These are phyloP conservation scores for Neonectria coccinea DNA, from an alignment of 2,329 filamentous ascomycete genomes.

Conservation along the genomic window DNA sequence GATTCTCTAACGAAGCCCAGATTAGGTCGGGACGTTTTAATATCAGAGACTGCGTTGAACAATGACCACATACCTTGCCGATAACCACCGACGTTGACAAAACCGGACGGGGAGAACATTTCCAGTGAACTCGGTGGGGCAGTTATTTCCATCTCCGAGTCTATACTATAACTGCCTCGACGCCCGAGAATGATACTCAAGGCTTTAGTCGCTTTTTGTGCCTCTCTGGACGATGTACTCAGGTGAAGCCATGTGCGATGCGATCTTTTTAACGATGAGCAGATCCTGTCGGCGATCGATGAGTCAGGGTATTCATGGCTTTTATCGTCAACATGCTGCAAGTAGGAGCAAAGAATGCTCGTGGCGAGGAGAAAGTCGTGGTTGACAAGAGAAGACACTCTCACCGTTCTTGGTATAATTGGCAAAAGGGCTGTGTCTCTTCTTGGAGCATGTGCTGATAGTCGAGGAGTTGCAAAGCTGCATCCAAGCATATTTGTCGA, in stretches of 20 bases:
- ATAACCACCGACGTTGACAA: background rate
- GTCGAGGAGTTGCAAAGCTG: constrained; percentile 19
- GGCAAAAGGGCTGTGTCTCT: constrained; percentile 20
- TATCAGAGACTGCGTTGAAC: no score
- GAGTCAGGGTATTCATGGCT: background rate
- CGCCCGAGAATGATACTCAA: constrained; percentile 6
- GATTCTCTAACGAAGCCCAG: background rate
- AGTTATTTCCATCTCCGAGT: background rate
- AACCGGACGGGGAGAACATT: background rate
- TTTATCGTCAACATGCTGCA: background rate
- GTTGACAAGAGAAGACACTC: constrained; percentile 20
- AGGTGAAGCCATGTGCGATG: constrained; percentile 16
- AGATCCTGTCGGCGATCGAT: constrained; percentile 1
- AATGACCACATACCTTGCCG: constrained; percentile 2
- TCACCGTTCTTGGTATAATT: constrained; percentile 25
- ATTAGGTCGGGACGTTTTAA: background rate
- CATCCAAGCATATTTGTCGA: constrained; percentile 8
- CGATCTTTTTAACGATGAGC: constrained; percentile 4
- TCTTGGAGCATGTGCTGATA: constrained; percentile 24
- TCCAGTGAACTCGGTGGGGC: background rate
- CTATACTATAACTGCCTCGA: background rate
- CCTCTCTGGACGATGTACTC: constrained; percentile 12
- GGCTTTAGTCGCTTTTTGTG: constrained; percentile 16
- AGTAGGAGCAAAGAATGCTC: constrained; percentile 26
- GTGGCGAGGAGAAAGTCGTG: constrained; percentile 26